Conservation (phyloP, 2,329 filamentous ascomycete species). For the Penicillium sp. region DNA sequence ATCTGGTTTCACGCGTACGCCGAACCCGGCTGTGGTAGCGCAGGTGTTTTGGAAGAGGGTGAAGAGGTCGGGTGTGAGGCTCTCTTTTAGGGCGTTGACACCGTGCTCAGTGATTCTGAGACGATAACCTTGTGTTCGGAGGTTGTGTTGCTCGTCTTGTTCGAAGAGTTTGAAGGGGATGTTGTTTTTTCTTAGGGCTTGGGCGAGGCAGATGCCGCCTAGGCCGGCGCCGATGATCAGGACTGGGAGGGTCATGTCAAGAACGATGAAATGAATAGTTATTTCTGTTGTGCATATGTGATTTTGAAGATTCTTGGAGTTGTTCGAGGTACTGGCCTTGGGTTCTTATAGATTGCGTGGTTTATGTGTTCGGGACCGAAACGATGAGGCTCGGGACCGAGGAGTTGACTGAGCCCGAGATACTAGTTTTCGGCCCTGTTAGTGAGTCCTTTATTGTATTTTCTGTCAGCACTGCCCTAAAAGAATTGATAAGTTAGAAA, state of each 20-base stretch:
- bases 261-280: neutral
- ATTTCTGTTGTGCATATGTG: neutral
- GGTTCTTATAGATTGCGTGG: neutral
- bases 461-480: too few relatives aligned
- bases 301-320: neutral
- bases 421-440: neutral
- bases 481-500: too few relatives aligned
- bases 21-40: conserved; percentile 12
- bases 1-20: conserved; percentile 11
- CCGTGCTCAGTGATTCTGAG: conserved; percentile 20
- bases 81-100: conserved; percentile 6
- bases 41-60: conserved; percentile 21
- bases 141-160: conserved; percentile 28
- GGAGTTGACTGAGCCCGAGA: neutral
- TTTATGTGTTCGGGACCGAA: conserved; percentile 3
- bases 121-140: conserved; percentile 42
- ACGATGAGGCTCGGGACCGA: conserved; percentile 17
- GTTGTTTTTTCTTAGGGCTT: conserved; percentile 33
- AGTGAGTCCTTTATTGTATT: too few relatives aligned
- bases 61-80: conserved; percentile 17
- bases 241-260: conserved; percentile 17
- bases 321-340: neutral
- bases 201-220: conserved; percentile 37
- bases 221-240: conserved; percentile 41
- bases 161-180: conserved; percentile 42